phyloP scores from a whole-genome alignment of 495 filamentous ascomycete genomes.

The Trichoderma reesei region DNA sequence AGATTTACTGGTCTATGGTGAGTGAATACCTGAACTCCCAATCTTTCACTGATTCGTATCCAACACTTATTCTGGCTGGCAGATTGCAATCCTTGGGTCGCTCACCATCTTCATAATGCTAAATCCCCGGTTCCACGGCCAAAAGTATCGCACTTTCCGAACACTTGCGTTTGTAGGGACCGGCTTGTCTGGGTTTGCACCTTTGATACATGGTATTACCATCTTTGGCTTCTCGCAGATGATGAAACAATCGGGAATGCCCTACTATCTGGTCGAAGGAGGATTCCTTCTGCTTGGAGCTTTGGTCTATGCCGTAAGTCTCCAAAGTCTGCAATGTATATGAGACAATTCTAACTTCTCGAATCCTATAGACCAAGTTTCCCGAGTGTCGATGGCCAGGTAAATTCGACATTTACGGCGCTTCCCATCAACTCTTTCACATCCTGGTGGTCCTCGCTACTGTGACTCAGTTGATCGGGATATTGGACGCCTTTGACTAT shows the following conservation, averaged over 20 bases:
- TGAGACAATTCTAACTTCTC: constrained; percentile 15
- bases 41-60: neutral
- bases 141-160: constrained; percentile 25
- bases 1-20: constrained; percentile 40
- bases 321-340: constrained; percentile 11
- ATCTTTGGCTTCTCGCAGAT: constrained; percentile 33
- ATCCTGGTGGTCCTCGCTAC: constrained; percentile 52
- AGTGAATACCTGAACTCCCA: constrained; percentile 10
- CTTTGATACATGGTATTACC: constrained; percentile 35
- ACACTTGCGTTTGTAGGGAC: constrained; percentile 35
- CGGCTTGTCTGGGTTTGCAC: constrained; percentile 37
- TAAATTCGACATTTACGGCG: constrained; percentile 51
- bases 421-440: constrained; percentile 58
- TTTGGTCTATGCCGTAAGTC: constrained; percentile 34
- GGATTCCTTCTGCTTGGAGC: constrained; percentile 28
- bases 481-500: constrained; percentile 47
- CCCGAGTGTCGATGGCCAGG: constrained; percentile 31
- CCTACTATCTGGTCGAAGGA: constrained; percentile 33
- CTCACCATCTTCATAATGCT: constrained; percentile 29
- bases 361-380: constrained; percentile 25
- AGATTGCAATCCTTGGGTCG: constrained; percentile 26
- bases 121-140: constrained; percentile 35
- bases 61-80: neutral
- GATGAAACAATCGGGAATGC: constrained; percentile 33
- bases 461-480: constrained; percentile 46